Evolutionary conservation across 441 rosid genomes (phyloP).

Genomic region (Biscutella auriculata): DNA sequence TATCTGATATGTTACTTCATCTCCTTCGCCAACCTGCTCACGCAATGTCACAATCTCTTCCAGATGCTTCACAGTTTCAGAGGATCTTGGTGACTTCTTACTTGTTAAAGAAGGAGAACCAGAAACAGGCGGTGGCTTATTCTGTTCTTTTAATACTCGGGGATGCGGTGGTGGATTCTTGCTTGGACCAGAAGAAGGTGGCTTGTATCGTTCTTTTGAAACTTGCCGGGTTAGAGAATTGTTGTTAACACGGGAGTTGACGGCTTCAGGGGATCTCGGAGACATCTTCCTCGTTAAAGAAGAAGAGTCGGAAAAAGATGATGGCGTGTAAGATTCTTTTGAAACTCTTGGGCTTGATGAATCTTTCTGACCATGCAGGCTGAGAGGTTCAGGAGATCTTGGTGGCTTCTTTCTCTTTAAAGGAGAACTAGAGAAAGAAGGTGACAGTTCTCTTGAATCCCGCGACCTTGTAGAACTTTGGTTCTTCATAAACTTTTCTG

Average conservation of each 20-base stretch:
- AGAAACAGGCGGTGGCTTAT: not conserved
- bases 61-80: slow-evolving; percentile 1
- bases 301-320: slow-evolving; percentile 1
- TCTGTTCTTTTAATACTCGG: too few species aligned
- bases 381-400: slow-evolving; percentile 6
- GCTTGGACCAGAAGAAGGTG: too few species aligned
- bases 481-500: not conserved
- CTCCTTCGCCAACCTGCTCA: slow-evolving; percentile 15
- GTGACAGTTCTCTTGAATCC: slow-evolving; percentile 5
- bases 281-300: slow-evolving; percentile 4
- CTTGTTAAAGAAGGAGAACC: not conserved
- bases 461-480: not conserved
- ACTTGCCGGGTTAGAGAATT: not conserved
- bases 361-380: slow-evolving; percentile 4
- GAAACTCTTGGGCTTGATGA: not conserved
- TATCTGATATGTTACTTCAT: slow-evolving; percentile 19
- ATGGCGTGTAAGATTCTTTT: slow-evolving; percentile 1
- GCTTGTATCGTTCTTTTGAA: not conserved
- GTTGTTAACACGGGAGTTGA: not conserved
- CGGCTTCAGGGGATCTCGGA: slow-evolving; percentile 4
- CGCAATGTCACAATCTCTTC: slow-evolving; percentile 11
- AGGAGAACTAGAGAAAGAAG: not conserved
- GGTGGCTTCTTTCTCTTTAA: slow-evolving; percentile 7
- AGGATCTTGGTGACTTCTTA: slow-evolving; percentile 15
- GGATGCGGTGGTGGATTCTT: too few species aligned